A percentile compares a stretch with the other conserved stretches of the same genome.
These are phyloP conservation scores for Geotrichum histeridarum DNA, from an alignment of 1,139 yeast genomes.

Conservation along the genomic window DNA sequence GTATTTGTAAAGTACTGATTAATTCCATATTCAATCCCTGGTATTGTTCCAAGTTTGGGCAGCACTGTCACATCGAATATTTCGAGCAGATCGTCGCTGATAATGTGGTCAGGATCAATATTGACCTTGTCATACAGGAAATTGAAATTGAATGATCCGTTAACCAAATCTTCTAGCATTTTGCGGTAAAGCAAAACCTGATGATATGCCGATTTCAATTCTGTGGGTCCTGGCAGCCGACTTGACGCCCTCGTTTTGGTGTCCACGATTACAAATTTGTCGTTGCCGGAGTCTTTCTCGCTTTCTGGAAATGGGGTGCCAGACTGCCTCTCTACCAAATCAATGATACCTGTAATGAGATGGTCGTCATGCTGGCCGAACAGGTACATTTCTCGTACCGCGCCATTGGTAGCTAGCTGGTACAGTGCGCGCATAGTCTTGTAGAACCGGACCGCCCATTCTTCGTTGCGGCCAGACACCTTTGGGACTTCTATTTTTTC, in stretches of 20 bases:
- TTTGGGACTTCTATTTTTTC: not conserved
- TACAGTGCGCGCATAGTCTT: constrained; percentile 5
- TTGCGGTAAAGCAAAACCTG: constrained; percentile 34
- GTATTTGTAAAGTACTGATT: too few relatives aligned
- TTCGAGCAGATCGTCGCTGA: not conserved
- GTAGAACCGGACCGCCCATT: not conserved
- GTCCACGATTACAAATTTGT: constrained; percentile 27
- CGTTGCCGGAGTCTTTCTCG: constrained; percentile 6
- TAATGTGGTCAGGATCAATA: not conserved
- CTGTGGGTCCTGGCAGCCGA: constrained; percentile 25
- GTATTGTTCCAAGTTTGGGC: not conserved
- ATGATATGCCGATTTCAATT: constrained; percentile 34
- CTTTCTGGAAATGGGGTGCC: not conserved
- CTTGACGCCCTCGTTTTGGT: constrained; percentile 31
- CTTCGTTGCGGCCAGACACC: not conserved
- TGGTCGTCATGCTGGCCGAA: constrained; percentile 27
- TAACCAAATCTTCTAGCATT: constrained; percentile 24
- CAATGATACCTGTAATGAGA: constrained; percentile 34
- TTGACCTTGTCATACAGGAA: not conserved
- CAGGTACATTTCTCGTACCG: constrained; percentile 35
- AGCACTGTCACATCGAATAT: not conserved
- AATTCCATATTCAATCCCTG: not conserved
- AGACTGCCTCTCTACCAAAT: constrained; percentile 22
- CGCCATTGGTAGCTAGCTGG: constrained; percentile 17
- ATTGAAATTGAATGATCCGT: not conserved